These are phyloP conservation scores for Kuraishia molischiana DNA, from an alignment of 805 yeast genomes.

Conservation along the genomic window DNA sequence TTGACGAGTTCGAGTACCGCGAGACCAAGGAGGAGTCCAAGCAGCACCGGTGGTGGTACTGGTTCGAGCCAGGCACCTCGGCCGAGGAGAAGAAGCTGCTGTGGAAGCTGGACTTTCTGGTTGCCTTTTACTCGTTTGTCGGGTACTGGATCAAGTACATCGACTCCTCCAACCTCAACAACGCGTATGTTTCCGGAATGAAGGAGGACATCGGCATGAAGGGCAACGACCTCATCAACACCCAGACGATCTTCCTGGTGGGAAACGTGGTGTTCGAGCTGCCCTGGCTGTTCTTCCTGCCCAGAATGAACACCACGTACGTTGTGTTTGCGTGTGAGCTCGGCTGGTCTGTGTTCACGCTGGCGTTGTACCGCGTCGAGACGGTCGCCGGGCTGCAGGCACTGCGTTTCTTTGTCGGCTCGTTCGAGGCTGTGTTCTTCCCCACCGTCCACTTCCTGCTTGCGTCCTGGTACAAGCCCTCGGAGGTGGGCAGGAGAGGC, in stretches of 20 bases:
- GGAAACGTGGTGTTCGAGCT: constrained; percentile 54
- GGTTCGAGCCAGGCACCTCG: constrained; percentile 20
- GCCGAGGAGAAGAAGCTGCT: constrained; percentile 20
- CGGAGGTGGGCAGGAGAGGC: constrained; percentile 54
- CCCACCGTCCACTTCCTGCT: constrained; percentile 52
- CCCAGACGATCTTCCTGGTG: constrained; percentile 47
- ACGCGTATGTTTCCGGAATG: constrained; percentile 56
- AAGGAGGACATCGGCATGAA: constrained; percentile 39
- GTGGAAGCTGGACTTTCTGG: constrained; percentile 19
- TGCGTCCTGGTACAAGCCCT: constrained; percentile 48
- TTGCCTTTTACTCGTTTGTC: constrained; percentile 18
- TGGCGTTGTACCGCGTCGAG: constrained; percentile 41
- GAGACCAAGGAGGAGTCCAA: constrained; percentile 16
- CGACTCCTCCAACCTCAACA: constrained; percentile 45
- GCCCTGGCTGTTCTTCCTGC: constrained; percentile 50
- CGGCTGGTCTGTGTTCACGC: constrained; percentile 59
- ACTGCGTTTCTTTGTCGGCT: constrained; percentile 56
- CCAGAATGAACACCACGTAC: constrained; percentile 44
- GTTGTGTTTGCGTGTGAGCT: constrained; percentile 47
- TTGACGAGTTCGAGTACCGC: constrained; percentile 52
- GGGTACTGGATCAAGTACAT: constrained; percentile 31
- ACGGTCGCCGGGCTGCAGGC: constrained; percentile 45
- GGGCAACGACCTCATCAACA: constrained; percentile 53
- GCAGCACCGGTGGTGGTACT: constrained; percentile 20
- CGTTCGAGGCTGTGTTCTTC: constrained; percentile 59